Conservation (phyloP, 1,284 basidiomycete genomes). For the Boletus sp. region DNA sequence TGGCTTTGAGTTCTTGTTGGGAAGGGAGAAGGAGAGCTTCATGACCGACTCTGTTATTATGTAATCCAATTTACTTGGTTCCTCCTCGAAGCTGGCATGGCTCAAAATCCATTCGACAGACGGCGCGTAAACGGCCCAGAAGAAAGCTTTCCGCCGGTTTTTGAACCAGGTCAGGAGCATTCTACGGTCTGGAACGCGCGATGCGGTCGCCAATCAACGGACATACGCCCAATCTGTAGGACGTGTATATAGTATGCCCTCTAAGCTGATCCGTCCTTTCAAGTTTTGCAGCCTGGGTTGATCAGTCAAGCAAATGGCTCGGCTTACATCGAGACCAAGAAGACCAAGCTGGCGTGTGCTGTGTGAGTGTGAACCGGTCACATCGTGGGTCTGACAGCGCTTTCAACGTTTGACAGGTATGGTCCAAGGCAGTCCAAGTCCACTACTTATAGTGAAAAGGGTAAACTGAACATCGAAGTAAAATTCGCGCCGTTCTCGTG, state of each 20-base stretch:
- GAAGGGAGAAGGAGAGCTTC: slow-evolving; percentile 79
- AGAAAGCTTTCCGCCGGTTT: slow-evolving; percentile 65
- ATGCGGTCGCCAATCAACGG: slow-evolving; percentile 44
- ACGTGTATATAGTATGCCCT: slow-evolving; percentile 7
- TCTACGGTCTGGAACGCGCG: slow-evolving; percentile 12
- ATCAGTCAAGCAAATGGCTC: slow-evolving; percentile 93
- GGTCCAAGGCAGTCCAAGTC: slow-evolving; percentile 88
- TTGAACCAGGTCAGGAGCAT: slow-evolving; percentile 41
- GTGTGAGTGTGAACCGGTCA: slow-evolving; percentile 67
- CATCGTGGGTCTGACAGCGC: neutral
- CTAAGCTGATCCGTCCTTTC: slow-evolving; percentile 14
- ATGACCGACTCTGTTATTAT: slow-evolving; percentile 38
- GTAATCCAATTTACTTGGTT: slow-evolving; percentile 15
- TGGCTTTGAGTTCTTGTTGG: slow-evolving; percentile 51
- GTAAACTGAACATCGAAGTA: slow-evolving; percentile 89
- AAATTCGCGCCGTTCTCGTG: slow-evolving; percentile 96
- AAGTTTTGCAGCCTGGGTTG: slow-evolving; percentile 86
- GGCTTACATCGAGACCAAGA: slow-evolving; percentile 88
- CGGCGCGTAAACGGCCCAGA: slow-evolving; percentile 88
- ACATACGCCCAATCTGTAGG: slow-evolving; percentile 84
- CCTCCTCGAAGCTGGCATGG: slow-evolving; percentile 31
- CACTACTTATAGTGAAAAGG: slow-evolving; percentile 77
- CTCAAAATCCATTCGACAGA: slow-evolving; percentile 68
- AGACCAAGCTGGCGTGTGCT: slow-evolving; percentile 91
- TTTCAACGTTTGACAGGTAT: slow-evolving; percentile 54